phyloP scores from a whole-genome alignment of 768 basidiomycete species.

The Boletus sp. region DNA sequence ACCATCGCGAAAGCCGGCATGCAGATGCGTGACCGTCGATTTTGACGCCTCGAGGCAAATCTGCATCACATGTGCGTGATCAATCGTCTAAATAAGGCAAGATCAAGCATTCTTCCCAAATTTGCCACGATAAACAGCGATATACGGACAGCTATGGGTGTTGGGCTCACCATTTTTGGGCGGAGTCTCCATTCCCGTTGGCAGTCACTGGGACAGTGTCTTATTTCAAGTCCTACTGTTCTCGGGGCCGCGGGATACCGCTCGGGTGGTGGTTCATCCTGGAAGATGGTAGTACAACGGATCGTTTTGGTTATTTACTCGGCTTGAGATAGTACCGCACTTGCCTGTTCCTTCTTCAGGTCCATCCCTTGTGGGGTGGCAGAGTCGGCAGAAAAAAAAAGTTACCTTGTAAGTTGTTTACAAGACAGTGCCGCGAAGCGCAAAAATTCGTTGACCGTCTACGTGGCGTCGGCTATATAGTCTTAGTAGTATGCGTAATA shows the following conservation, averaged over 20 bases:
- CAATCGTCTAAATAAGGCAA: conserved; percentile 6
- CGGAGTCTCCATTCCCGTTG: background rate
- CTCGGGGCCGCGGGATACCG: background rate
- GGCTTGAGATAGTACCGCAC: background rate
- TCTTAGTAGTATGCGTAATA: too few relatives aligned
- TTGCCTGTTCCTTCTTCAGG: background rate
- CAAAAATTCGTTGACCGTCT: too few relatives aligned
- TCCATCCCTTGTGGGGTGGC: too few relatives aligned
- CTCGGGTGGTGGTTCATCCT: too few relatives aligned
- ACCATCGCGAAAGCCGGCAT: conserved; percentile 7
- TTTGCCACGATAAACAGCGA: background rate
- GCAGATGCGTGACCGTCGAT: background rate
- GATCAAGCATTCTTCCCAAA: background rate
- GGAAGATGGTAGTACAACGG: too few relatives aligned
- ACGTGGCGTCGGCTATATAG: too few relatives aligned
- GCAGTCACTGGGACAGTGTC: too few relatives aligned
- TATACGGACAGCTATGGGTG: background rate
- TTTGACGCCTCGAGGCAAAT: conserved; percentile 27
- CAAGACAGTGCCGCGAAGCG: too few relatives aligned
- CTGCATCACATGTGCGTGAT: conserved; percentile 2
- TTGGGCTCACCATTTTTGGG: background rate
- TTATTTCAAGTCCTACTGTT: too few relatives aligned
- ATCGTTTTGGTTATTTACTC: too few relatives aligned
- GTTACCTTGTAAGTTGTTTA: too few relatives aligned
- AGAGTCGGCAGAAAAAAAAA: too few relatives aligned